Evolutionary conservation across 495 filamentous ascomycete genomes (phyloP), one percentile per base, ranked within the genome.

Genomic region (Wilcoxina mikolae): DNA sequence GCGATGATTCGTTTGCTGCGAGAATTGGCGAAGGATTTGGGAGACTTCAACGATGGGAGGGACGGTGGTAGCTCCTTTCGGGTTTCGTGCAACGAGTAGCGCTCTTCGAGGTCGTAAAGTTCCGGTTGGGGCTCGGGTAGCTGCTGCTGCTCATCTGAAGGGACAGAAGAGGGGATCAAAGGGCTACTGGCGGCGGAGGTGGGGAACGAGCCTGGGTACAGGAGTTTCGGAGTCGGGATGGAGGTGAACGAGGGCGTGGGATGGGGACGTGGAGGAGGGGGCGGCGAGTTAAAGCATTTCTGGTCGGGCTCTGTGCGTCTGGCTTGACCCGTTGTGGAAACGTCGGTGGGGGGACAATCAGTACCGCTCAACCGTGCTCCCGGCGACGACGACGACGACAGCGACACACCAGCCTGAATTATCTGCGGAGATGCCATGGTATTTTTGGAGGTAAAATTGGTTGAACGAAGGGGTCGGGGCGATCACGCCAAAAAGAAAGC

Each of bases 131-230:
- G 7, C 15, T 5, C 15, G 31, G 31, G 31, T 35, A 15, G 5
- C 31, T 35, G 31, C 31, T 35, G 31, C 31, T 35, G 31, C 7
- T 5, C 31, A 35, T 35, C 31, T 35, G 39, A 9, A 12, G 17
- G 39, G 39, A 43, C 10, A 12, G 7, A 20, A 4, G 39, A 20
- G 7, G 39, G 7, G 10, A 18, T 43, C 17, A 18, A 43, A 18
- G 39, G 39, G 17, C 39, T 43, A 18, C 20, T 43, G 39, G 17
- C 39, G 39, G 39, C 39, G 7, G 39, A 43, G 17, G 39, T 43
- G 39, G 39, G 39, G 39, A 43, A 43, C 7, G 39, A 43, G 39
- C 39, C 39, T 43, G 39, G 39, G 20, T 43, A 43, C 20, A 43
- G 9, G 17, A 43, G 20, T 43, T 43, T 43, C 17, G 39, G 39